Evolutionary conservation across 2,329 filamentous ascomycete genomes (phyloP).

Genomic region (Sporothrix phasma): DNA sequence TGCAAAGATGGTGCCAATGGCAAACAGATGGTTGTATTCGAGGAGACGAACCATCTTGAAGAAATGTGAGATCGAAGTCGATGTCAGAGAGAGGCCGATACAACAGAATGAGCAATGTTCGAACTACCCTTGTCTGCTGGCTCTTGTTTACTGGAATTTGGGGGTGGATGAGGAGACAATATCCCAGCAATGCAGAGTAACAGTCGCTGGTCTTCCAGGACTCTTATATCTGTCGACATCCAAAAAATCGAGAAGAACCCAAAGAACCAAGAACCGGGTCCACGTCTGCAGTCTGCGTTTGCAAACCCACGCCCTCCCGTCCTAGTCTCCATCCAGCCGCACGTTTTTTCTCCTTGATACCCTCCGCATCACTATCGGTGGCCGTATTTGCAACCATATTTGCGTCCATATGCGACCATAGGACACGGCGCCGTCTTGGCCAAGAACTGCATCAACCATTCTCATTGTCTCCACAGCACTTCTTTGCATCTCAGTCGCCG

Average conservation of each 20-base stretch:
- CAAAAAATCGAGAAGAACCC: not conserved
- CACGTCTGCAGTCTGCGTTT: too few species aligned
- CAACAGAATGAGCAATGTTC: too few species aligned
- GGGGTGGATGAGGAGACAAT: not conserved
- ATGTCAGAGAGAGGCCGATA: too few species aligned
- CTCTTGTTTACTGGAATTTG: too few species aligned
- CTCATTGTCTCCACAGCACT: too few species aligned
- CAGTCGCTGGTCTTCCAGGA: not conserved
- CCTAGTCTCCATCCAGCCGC: not conserved
- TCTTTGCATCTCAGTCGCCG: not conserved
- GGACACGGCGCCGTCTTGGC: not conserved
- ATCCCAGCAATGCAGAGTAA: not conserved
- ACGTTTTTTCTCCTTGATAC: not conserved
- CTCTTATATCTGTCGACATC: not conserved
- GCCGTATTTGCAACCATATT: not conserved
- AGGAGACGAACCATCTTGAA: slow-evolving; percentile 6
- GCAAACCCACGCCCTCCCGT: too few species aligned
- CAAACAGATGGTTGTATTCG: slow-evolving; percentile 8
- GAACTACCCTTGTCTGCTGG: too few species aligned
- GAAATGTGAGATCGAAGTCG: too few species aligned
- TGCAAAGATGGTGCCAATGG: slow-evolving; percentile 44
- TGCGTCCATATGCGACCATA: not conserved
- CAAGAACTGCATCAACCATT: not conserved
- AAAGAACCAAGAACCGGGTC: not conserved
- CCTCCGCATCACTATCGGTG: not conserved